phyloP scores from a whole-genome alignment of 805 yeast genomes.

The Candida nonsorbophila region DNA sequence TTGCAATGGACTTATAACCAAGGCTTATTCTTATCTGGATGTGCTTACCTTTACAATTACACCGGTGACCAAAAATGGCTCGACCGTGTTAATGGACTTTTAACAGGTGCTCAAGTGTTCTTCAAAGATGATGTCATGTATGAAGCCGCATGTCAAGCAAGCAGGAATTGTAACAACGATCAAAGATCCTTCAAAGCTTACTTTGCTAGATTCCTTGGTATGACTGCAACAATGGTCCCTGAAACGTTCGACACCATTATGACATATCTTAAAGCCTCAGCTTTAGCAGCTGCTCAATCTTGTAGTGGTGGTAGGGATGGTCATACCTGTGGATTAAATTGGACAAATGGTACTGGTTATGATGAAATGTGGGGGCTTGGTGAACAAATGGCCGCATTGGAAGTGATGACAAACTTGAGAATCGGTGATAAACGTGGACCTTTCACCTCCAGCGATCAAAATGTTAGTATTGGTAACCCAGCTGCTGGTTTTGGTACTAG shows the following conservation, averaged over 20 bases:
- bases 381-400: constrained; percentile 74
- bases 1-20: constrained; percentile 86
- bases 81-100: constrained; percentile 49
- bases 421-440: constrained; percentile 50
- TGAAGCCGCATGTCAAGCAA: constrained; percentile 80
- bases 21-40: constrained; percentile 73
- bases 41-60: constrained; percentile 73
- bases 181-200: constrained; percentile 92
- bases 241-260: constrained; percentile 43
- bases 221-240: constrained; percentile 70
- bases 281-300: constrained; percentile 59
- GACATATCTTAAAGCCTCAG: constrained; percentile 35
- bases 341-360: constrained; percentile 52
- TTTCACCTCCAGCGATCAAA: constrained; percentile 59
- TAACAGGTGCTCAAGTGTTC: constrained; percentile 52
- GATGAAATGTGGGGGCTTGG: constrained; percentile 71
- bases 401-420: constrained; percentile 47
- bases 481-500: constrained; percentile 58
- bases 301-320: constrained; percentile 74
- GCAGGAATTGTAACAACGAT: constrained; percentile 68
- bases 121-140: constrained; percentile 54
- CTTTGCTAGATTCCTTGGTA: constrained; percentile 66
- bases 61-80: constrained; percentile 68
- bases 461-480: constrained; percentile 61
- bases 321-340: constrained; percentile 69